These are phyloP conservation scores for Ambrosiella cleistominuta DNA, from an alignment of 2,329 filamentous ascomycete species.

Conservation along the genomic window DNA sequence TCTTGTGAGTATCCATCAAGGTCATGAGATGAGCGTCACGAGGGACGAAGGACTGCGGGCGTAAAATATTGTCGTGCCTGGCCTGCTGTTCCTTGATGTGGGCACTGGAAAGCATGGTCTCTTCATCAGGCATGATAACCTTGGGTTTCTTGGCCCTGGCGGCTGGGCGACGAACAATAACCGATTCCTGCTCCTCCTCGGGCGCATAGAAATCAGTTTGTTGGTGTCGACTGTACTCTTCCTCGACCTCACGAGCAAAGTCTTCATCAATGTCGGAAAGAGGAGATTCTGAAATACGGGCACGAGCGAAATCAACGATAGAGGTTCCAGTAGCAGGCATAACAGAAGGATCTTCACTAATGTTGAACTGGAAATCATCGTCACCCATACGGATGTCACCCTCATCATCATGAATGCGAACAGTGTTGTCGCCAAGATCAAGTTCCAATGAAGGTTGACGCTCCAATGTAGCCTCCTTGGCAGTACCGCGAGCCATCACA, in stretches of 20 bases:
- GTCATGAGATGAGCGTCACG: conserved; percentile 74
- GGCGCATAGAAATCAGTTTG: conserved; percentile 45
- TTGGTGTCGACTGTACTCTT: conserved; percentile 33
- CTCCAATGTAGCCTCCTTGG: conserved; percentile 31
- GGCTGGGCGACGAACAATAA: conserved; percentile 47
- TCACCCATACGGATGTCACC: conserved; percentile 44
- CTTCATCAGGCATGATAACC: conserved; percentile 61
- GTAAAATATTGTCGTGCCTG: conserved; percentile 73
- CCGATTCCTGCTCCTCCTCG: conserved; percentile 37
- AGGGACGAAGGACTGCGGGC: conserved; percentile 65
- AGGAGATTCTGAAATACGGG: conserved; percentile 50
- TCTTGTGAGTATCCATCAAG: conserved; percentile 81
- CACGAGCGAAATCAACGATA: conserved; percentile 30
- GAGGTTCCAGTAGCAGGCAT: conserved; percentile 27
- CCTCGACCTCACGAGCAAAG: conserved; percentile 40
- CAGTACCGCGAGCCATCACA: conserved; percentile 32
- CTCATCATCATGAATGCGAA: conserved; percentile 46
- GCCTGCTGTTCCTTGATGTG: conserved; percentile 77
- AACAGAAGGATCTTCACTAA: conserved; percentile 38
- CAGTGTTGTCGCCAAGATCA: conserved; percentile 34
- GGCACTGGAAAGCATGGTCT: conserved; percentile 57
- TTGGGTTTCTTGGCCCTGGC: conserved; percentile 62
- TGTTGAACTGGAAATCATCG: conserved; percentile 47
- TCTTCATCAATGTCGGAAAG: conserved; percentile 53
- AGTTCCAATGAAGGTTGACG: conserved; percentile 38